phyloP scores from a whole-genome alignment of 2,329 filamentous ascomycete genomes.

The Cladorrhinum sp. region DNA sequence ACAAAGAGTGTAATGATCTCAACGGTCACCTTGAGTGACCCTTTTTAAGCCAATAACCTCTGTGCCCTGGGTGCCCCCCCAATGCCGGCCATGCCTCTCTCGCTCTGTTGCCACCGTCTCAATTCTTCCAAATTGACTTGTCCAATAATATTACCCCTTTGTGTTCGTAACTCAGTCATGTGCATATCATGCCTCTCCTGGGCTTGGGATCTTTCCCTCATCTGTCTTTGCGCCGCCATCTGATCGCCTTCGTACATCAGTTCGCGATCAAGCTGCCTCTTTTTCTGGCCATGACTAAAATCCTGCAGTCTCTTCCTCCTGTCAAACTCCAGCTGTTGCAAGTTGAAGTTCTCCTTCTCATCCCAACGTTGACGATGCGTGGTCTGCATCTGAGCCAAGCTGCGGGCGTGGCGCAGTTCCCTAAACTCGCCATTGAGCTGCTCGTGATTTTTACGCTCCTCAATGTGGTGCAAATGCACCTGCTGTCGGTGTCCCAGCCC shows the following conservation, averaged over 20 bases:
- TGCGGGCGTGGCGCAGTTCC: constrained; percentile 16
- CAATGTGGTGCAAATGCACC: constrained; percentile 12
- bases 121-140: constrained; percentile 26
- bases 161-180: constrained; percentile 24
- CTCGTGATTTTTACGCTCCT: constrained; percentile 5
- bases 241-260: constrained; percentile 7
- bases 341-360: constrained; percentile 10
- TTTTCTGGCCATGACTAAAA: neutral
- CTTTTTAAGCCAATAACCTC: constrained; percentile 6
- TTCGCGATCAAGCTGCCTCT: constrained; percentile 13
- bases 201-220: constrained; percentile 2
- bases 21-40: neutral
- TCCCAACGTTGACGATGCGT: constrained; percentile 10
- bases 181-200: constrained; percentile 19
- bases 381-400: constrained; percentile 16
- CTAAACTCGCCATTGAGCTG: constrained; percentile 3
- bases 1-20: neutral
- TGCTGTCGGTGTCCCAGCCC: constrained; percentile 13
- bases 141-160: constrained; percentile 26
- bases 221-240: constrained; percentile 9
- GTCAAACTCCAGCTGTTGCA: constrained; percentile 17
- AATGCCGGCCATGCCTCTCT: neutral
- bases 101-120: constrained; percentile 23
- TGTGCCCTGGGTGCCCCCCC: neutral
- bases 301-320: constrained; percentile 13